Evolutionary conservation across 2,329 filamentous ascomycete genomes (phyloP).

Genomic region (Colletotrichum costaricense): DNA sequence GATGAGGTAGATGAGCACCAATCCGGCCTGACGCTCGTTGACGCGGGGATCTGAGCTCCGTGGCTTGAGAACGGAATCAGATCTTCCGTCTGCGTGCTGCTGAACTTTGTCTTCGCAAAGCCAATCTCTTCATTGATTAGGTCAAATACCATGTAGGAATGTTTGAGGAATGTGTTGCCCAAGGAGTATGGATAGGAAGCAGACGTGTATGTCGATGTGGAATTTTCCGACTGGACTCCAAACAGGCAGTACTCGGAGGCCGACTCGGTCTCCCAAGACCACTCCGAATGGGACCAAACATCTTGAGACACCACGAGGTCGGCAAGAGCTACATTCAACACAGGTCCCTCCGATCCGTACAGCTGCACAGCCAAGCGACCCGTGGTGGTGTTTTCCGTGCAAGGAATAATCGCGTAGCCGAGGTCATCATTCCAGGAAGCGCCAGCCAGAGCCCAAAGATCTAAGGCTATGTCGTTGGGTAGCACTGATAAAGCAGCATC

Average conservation of each 20-base stretch:
- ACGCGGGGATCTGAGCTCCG: conserved; percentile 41
- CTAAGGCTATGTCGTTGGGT: conserved; percentile 39
- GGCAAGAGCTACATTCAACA: conserved; percentile 39
- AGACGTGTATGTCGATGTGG: conserved; percentile 2
- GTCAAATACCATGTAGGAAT: conserved; percentile 48
- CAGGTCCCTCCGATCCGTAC: conserved; percentile 41
- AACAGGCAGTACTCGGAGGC: conserved; percentile 41
- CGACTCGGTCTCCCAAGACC: neutral
- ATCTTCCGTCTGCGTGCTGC: conserved; percentile 33
- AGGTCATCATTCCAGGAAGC: conserved; percentile 38
- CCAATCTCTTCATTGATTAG: conserved; percentile 45
- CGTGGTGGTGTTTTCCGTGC: conserved; percentile 37
- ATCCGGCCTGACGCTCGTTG: conserved; percentile 25
- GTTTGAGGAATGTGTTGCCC: conserved; percentile 42
- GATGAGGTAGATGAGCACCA: neutral
- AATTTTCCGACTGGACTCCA: conserved; percentile 43
- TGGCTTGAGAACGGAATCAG: conserved; percentile 43
- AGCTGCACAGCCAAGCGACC: conserved; percentile 42
- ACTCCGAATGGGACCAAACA: neutral
- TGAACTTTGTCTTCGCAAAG: conserved; percentile 43
- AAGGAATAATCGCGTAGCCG: conserved; percentile 39
- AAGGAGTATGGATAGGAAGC: conserved; percentile 35
- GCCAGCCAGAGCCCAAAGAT: conserved; percentile 43
- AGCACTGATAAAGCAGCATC: conserved; percentile 29
- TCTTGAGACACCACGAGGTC: conserved; percentile 43